Evolutionary conservation across 2,329 filamentous ascomycete species (phyloP).

Genomic region (Mycogone perniciosa): DNA sequence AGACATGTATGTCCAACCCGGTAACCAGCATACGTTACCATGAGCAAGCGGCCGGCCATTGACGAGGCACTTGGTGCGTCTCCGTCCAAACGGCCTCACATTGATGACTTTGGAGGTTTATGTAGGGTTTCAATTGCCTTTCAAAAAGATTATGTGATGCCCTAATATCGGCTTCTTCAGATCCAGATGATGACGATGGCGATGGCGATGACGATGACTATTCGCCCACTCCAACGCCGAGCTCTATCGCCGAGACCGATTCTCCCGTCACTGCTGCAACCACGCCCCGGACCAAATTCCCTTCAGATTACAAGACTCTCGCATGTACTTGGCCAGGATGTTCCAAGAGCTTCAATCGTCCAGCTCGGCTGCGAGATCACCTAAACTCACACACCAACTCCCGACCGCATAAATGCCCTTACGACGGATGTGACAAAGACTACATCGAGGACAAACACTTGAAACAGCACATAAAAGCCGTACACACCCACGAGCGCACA

Average conservation of each 20-base stretch:
- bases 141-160: neutral
- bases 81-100: constrained; percentile 21
- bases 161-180: constrained; percentile 10
- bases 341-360: constrained; percentile 79
- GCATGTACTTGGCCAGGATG: constrained; percentile 69
- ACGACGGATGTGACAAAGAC: constrained; percentile 68
- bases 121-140: constrained; percentile 16
- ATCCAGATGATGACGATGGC: constrained; percentile 23
- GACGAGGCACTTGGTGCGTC: constrained; percentile 20
- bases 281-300: constrained; percentile 48
- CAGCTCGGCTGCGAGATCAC: constrained; percentile 72
- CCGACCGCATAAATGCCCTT: constrained; percentile 67
- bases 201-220: constrained; percentile 25
- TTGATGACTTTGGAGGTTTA: constrained; percentile 16
- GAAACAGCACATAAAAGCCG: constrained; percentile 75
- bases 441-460: constrained; percentile 85
- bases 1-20: neutral
- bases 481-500: constrained; percentile 64
- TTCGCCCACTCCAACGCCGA: constrained; percentile 27
- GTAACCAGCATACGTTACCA: constrained; percentile 12
- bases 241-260: constrained; percentile 26
- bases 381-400: constrained; percentile 80
- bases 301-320: constrained; percentile 70
- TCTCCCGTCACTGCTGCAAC: constrained; percentile 29
- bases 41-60: constrained; percentile 29